Conservation (phyloP, 106 monocot genomes). For the Allium sativum region DNA sequence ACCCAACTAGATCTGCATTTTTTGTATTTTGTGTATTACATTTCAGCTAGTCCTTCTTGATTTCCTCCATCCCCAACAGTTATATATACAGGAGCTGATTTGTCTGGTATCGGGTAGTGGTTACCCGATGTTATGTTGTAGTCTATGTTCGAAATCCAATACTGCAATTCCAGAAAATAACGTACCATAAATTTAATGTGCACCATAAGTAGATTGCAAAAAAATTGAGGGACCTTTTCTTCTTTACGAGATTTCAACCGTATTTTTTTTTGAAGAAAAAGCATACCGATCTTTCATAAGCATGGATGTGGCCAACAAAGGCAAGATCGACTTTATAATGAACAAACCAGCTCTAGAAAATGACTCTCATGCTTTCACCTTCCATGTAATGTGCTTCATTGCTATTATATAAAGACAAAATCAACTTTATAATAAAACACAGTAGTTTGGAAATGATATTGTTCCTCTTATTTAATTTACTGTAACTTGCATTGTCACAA, state of each 20-base stretch:
- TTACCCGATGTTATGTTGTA: slow-evolving; percentile 38
- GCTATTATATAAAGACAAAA: slow-evolving; percentile 85
- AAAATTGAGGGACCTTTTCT: no score
- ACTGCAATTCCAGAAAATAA: neutral
- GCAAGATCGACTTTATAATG: slow-evolving; percentile 71
- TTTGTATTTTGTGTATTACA: neutral
- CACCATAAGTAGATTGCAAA: no score
- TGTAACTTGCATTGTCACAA: no score
- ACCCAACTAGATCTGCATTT: neutral
- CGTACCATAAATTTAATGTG: no score
- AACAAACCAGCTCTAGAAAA: slow-evolving; percentile 78
- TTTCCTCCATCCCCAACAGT: slow-evolving; percentile 98
- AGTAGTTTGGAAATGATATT: no score
- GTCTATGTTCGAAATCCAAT: slow-evolving; percentile 3
- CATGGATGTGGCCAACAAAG: slow-evolving; percentile 92
- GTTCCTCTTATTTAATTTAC: no score
- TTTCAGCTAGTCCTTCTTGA: slow-evolving; percentile 45
- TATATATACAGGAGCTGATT: slow-evolving; percentile 86
- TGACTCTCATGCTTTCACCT: slow-evolving; percentile 87
- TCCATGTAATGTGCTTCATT: slow-evolving; percentile 94
- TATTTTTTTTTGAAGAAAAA: neutral
- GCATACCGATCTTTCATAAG: slow-evolving; percentile 92
- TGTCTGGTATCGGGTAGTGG: slow-evolving; percentile 64
- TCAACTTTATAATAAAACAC: no score
- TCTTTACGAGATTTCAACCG: neutral